Base-by-base conservation (phyloP, 140 eudicot species). In the Erigeron philadelphicus region DNA sequence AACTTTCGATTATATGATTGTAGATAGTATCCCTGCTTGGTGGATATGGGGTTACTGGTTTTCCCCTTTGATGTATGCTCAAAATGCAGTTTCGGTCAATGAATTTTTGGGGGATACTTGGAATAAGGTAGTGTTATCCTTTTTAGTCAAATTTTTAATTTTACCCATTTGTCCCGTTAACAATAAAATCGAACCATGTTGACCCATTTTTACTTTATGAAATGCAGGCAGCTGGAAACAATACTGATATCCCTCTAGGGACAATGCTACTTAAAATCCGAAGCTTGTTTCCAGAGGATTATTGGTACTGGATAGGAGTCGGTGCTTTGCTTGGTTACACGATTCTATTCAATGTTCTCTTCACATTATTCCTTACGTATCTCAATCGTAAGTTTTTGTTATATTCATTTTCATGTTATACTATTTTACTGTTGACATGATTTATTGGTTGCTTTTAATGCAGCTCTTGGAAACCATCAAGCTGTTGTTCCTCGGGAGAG, bases 31-130 rank as follows among this genome's bases (percentile, higher is more conserved):
- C 68, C 97, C 97, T 13, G 53, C 79, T 59, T 90, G 97, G 97
- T 90, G 95, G 97, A 88, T 90, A 9, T 90, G 97, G 97, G 97
- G 97, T 81, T 87, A 90, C 73, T 90, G 97, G 97, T 59, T 90
- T 79, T 90, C 97, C 61, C 97, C 97, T 55, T 81, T 90, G 83
- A 90, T 90, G 97, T 90, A 90, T 74, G 95, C 97, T 41, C 97
- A 90, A 75, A 90, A 84, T 78, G 97, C 97, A 48, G 88, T 87
- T 83, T 87, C 97, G 0, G 95, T 87, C 2, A 90, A 90, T 78
- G 97, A 90, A 78, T 87, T 90, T 68, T 86, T 85, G 40, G 95
- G 97, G 48, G 77, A 78, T 70, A 79, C 95, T 59, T 90, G 97
- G 97, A 57, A 79, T 75, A 90, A 82, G 97, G 97, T 85, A 31